phyloP scores from a whole-genome alignment of 208 protist genomes.

The Acanthamoeba castellanii region DNA sequence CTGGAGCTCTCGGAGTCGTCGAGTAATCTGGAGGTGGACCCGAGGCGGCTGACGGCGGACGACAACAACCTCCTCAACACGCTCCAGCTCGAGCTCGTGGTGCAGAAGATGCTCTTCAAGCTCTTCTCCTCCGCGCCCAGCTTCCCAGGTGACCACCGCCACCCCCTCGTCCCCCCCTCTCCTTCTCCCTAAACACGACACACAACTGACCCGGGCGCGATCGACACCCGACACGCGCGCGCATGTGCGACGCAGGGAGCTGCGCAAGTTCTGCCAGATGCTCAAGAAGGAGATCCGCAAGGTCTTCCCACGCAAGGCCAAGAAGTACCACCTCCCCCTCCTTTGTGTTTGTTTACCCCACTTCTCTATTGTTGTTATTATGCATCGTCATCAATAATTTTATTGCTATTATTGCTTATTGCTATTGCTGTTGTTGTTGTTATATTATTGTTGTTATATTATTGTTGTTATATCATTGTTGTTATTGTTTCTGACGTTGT shows the following conservation, averaged over 20 bases:
- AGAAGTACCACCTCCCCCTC: background rate
- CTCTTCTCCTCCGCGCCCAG: background rate
- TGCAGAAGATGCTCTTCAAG: slow-evolving; percentile 56
- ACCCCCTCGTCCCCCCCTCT: too few species aligned
- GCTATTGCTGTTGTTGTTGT: too few species aligned
- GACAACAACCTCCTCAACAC: slow-evolving; percentile 61
- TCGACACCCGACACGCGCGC: too few species aligned
- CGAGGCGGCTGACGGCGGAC: background rate
- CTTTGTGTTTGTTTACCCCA: background rate
- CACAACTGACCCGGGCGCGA: too few species aligned
- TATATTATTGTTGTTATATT: too few species aligned
- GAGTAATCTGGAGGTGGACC: slow-evolving; percentile 4
- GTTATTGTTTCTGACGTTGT: too few species aligned
- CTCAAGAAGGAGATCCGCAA: slow-evolving; percentile 44
- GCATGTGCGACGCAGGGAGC: background rate
- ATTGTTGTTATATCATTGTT: too few species aligned
- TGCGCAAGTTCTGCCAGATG: slow-evolving; percentile 20
- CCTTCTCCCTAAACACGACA: too few species aligned
- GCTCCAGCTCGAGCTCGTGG: slow-evolving; percentile 40
- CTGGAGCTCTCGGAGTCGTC: background rate
- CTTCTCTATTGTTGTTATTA: too few species aligned
- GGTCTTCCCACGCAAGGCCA: slow-evolving; percentile 36
- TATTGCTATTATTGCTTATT: too few species aligned
- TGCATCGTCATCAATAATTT: too few species aligned
- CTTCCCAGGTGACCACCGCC: background rate